Evolutionary conservation across 768 basidiomycete genomes (phyloP), one percentile per base, ranked within the genome.

Genomic region (Mrakia blollopis): DNA sequence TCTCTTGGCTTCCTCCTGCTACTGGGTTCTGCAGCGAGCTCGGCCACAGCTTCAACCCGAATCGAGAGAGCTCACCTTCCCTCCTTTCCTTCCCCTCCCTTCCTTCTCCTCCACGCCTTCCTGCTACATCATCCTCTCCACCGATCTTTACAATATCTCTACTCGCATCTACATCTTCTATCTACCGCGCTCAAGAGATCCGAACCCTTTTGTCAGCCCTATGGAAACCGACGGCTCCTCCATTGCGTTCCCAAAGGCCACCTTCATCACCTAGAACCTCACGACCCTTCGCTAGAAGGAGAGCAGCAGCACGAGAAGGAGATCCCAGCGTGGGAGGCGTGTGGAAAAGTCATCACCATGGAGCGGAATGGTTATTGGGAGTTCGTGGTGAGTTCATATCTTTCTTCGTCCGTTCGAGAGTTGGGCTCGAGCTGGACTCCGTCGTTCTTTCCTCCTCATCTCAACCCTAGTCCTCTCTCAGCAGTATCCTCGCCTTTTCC

Each of bases 291-390:
- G 68, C 68, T 35, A 18, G 28, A 32, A n/a, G 30, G 60, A 37
- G 72, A 21, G 65, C 52, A 32, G 54, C 68, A 13, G 30, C 72
- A 78, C 77, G 73, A 78, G 32, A 78, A 85, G 25, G 85, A 86
- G 83, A 89, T 88, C 1, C 90, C 90, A 4, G 94, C 93, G 8
- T 98, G 94, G 93, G 91, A 94, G 81, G 89, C 94, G 6, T 98
- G 95, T 80, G 95, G 94, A 5, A 92, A 93, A 79, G 91, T 94
- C 50, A 86, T 91, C 63, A 84, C 85, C 28, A 87, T 88, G 78
- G 94, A 98, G 84, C 88, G 90, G 62, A 90, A 88, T 11, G 93
- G 94, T 83, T 98, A 92, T 82, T 92, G 89, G 84, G 94, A 97
- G 83, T 98, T 97, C 83, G 84, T 95, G 11, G 93, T 89, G 35